Evolutionary conservation across 768 basidiomycete species (phyloP).

Genomic region (Lentinula lateritia): DNA sequence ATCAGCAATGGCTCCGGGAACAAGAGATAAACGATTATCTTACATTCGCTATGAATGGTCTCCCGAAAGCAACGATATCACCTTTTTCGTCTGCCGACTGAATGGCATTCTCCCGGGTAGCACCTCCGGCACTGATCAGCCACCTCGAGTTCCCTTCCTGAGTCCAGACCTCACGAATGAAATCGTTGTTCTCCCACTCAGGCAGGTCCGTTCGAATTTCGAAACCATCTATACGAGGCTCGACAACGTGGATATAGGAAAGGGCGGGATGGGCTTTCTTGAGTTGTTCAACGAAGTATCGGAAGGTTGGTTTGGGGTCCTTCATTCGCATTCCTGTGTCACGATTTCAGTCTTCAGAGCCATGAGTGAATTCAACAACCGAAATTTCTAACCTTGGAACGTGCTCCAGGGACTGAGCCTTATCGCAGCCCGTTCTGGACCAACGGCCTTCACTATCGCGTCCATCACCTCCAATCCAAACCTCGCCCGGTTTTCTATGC

Average conservation of each 20-base stretch:
- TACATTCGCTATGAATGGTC: constrained; percentile 27
- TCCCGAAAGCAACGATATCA: constrained; percentile 25
- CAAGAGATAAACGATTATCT: neutral
- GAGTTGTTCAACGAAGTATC: constrained; percentile 32
- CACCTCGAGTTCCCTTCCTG: constrained; percentile 9
- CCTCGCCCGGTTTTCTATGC: constrained; percentile 40
- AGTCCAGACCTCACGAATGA: constrained; percentile 19
- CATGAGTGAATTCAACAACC: too few species aligned
- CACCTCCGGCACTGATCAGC: constrained; percentile 24
- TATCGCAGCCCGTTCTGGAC: constrained; percentile 36
- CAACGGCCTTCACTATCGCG: constrained; percentile 38
- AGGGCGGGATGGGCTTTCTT: constrained; percentile 24
- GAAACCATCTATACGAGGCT: constrained; percentile 20
- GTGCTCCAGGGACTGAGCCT: constrained; percentile 41
- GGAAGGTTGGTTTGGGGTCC: constrained; percentile 41
- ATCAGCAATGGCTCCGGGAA: neutral
- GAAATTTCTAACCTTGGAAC: constrained; percentile 22
- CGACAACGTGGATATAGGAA: constrained; percentile 40
- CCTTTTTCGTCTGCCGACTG: constrained; percentile 18
- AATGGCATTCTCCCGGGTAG: constrained; percentile 20
- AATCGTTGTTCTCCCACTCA: constrained; percentile 13
- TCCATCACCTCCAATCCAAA: constrained; percentile 43
- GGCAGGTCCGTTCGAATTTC: neutral
- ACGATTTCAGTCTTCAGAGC: neutral
- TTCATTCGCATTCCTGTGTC: constrained; percentile 33